Evolutionary conservation across 2,329 filamentous ascomycete species (phyloP), one percentile per base, ranked within the genome.

Genomic region (Clarireedia monteithiana): DNA sequence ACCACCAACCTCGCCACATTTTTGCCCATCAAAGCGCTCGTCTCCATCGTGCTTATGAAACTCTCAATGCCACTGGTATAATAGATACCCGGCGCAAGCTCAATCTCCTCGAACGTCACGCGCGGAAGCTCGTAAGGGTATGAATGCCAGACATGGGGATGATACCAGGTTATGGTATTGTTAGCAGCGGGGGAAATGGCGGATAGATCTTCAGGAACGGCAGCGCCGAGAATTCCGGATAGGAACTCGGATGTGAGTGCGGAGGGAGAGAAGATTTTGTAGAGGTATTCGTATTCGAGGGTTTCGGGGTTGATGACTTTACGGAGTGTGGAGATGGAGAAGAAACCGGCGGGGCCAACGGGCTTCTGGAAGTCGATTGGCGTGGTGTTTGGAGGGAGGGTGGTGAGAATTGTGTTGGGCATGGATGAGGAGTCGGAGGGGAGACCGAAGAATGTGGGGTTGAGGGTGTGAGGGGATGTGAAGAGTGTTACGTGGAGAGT

Each of bases 31-130:
- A 97, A 72, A 1, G 89, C 88, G 69, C 85, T 96, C 6, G 94
- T 96, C 76, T 99, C 94, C 94, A 99, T 97, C 0, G 91, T 96
- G 9, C 88, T 94, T 63, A 97, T 95, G 69, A 99, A 96, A 63
- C 86, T 86, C 73, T 97, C 92, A 45, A 97, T 95, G 2, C 82
- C 84, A 10, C 82, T 83, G 0, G 84, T 86, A 67, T 87, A 87
- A 71, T 84, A 94, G 14, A 92, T 66, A 0, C 82, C 81, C 6
- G 79, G 71, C 5, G 82, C 84, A 3, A 96, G 69, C 60, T 85
- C 75, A 3, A 86, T 81, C 59, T 94, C 86, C 63, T 96, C 90
- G 69, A 97, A 99, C 0, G 88, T 91, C 0, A 91, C 84, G 0
- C 91, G 81, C 0, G 92, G 92, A n/a, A 84, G 81, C 63, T 90